Percentiles rank a stretch among this genome's conserved stretches.
Conservation (phyloP, 140 eudicot species). For the Senecio squalidus region DNA sequence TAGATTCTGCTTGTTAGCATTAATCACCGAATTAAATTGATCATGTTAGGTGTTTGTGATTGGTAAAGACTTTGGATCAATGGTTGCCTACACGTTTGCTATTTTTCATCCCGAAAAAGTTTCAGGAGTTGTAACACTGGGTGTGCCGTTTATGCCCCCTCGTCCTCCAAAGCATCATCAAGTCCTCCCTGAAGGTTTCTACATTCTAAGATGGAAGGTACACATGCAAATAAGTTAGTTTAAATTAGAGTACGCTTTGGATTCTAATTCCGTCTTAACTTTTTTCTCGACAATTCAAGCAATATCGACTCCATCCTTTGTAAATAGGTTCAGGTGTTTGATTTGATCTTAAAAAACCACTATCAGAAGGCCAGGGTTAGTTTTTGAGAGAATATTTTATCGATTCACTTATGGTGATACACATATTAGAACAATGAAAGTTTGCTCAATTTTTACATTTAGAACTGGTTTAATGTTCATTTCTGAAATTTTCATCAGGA, state of each 20-base stretch:
- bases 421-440: no score
- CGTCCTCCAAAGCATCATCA: conserved; percentile 16
- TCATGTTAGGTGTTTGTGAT: conserved; percentile 44
- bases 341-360: no score
- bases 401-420: no score
- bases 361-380: no score
- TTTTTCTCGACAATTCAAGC: no score
- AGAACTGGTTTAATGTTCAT: background rate
- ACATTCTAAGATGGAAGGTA: conserved; percentile 61
- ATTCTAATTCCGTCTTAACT: no score
- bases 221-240: no score
- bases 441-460: no score
- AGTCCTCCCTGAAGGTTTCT: conserved; percentile 56
- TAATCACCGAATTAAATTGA: background rate
- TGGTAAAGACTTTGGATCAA: conserved; percentile 68
- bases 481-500: conserved; percentile 18
- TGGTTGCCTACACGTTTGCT: conserved; percentile 40
- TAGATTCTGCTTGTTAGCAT: background rate
- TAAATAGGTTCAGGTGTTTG: no score
- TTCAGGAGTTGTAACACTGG: conserved; percentile 42
- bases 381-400: no score
- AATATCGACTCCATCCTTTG: no score
- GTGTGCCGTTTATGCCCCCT: conserved; percentile 48
- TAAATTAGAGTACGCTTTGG: no score
- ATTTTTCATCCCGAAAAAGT: conserved; percentile 45